phyloP scores from a whole-genome alignment of 768 basidiomycete species.

The Mycena leptocephala region DNA sequence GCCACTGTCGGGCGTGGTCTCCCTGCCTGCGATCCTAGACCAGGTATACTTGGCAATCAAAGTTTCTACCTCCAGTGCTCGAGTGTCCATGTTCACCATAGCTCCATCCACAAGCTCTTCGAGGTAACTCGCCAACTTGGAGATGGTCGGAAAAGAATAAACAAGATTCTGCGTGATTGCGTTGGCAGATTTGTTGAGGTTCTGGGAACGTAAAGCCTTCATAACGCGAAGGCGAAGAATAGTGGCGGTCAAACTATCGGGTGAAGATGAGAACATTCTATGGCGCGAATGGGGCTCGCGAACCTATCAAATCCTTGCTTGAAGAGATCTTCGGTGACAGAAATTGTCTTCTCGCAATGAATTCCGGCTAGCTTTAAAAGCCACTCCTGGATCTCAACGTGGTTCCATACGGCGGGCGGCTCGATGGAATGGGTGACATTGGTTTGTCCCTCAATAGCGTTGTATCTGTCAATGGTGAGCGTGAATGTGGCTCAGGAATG shows the following conservation, averaged over 20 bases:
- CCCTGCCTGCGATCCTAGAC: too few species aligned
- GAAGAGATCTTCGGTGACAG: conserved; percentile 1
- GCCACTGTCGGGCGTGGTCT: too few species aligned
- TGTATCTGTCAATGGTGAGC: conserved; percentile 41
- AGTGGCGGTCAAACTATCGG: conserved; percentile 47
- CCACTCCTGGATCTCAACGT: conserved; percentile 41
- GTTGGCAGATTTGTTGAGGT: background rate
- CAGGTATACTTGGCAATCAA: too few species aligned
- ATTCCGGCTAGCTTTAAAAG: conserved; percentile 38
- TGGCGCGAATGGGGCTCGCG: too few species aligned
- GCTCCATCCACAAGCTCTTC: background rate
- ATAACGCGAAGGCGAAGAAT: conserved; percentile 36
- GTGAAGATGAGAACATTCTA: too few species aligned
- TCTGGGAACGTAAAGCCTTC: background rate
- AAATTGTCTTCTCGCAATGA: conserved; percentile 21
- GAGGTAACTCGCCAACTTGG: conserved; percentile 21
- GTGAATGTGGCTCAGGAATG: background rate
- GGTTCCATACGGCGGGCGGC: conserved; percentile 43
- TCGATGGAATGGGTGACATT: conserved; percentile 38
- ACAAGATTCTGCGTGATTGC: background rate
- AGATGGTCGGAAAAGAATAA: background rate
- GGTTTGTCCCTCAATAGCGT: conserved; percentile 42
- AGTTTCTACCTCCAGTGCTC: too few species aligned
- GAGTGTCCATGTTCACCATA: too few species aligned
- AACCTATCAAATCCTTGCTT: conserved; percentile 41